Base-by-base conservation (phyloP, 2,329 filamentous ascomycete genomes). In the Exophiala oligosperma region DNA sequence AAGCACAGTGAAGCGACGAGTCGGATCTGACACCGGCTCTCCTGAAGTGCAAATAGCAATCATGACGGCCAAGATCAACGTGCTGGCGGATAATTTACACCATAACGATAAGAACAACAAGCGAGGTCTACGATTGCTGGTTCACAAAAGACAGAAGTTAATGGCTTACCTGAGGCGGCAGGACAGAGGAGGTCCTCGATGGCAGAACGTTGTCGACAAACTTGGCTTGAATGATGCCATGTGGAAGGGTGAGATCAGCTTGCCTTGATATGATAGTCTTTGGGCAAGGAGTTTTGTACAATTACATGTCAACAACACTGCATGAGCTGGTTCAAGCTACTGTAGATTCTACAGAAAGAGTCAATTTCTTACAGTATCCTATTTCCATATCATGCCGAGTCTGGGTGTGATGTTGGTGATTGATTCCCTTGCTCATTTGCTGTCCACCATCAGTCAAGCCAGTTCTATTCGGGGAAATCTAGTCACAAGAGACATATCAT, bases 1-100 rank as follows among this genome's bases (percentile, higher is more conserved):
- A 6, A 48, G 37, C 40, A 35, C 32, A 35, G 6, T 35, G 7
- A 35, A 35, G 7, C 32, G 32, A 11, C 32, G 95, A 32, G 85
- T 87, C n/a, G 94, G 94, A 0, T 89, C 89, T 4, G 94, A 99
- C 72, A 99, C 93, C 0, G 94, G 94, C 37, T 96, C 91, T 68
- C 91, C 91, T 5, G 94, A 99, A 76, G 95, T 99, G n/a, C 94
- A 99, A 79, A 91, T 95, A 65, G 92, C 92, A 47, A 95, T 99
- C 67, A 75, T 99, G 72, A 99, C 94, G 2, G 84, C 91, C 57
- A 97, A 97, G 82, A 99, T 99, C 71, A 82, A 91, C 63, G 86
- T 88, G 24, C 74, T 99, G 50, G 87, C 89, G 14, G 81, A 89
- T 66, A 86, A 88, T 64, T 75, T 96, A 52, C 81, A 88, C 69